Conservation (phyloP, 2,329 filamentous ascomycete species). For the Plenodomus biglobosus region DNA sequence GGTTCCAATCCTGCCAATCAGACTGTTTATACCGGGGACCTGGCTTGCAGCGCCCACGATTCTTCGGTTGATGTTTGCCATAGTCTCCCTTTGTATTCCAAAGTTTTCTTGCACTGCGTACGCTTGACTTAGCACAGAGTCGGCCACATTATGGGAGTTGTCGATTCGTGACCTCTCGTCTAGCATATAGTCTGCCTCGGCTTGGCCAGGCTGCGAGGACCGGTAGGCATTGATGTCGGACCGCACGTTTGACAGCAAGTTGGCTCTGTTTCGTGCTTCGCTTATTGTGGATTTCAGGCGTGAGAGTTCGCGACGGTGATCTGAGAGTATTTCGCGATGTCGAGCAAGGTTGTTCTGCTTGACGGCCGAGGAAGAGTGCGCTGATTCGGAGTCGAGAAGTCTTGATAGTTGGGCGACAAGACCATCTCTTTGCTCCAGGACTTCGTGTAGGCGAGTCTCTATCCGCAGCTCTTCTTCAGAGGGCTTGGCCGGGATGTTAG, state of each 20-base stretch:
- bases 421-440: slow-evolving; percentile 84
- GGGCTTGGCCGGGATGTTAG: slow-evolving; percentile 78
- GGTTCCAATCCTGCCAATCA: slow-evolving; percentile 89
- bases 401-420: slow-evolving; percentile 81
- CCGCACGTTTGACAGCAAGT: slow-evolving; percentile 86
- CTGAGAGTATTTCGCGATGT: slow-evolving; percentile 83
- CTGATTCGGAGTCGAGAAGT: slow-evolving; percentile 88
- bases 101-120: slow-evolving; percentile 97
- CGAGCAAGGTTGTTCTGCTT: slow-evolving; percentile 95
- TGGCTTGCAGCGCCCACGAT: slow-evolving; percentile 89
- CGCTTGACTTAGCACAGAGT: slow-evolving; percentile 88
- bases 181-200: slow-evolving; percentile 96
- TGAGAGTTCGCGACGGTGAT: slow-evolving; percentile 80
- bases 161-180: slow-evolving; percentile 84
- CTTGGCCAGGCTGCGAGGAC: slow-evolving; percentile 74
- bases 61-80: slow-evolving; percentile 84
- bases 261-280: slow-evolving; percentile 81
- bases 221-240: slow-evolving; percentile 91
- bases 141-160: slow-evolving; percentile 83
- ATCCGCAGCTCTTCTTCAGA: slow-evolving; percentile 80
- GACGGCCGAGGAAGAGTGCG: slow-evolving; percentile 83
- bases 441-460: slow-evolving; percentile 78
- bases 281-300: slow-evolving; percentile 73
- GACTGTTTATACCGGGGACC: slow-evolving; percentile 86
- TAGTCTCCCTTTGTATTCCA: slow-evolving; percentile 78